phyloP scores from a whole-genome alignment of 2,329 filamentous ascomycete genomes.

The Claviceps sorghi region DNA sequence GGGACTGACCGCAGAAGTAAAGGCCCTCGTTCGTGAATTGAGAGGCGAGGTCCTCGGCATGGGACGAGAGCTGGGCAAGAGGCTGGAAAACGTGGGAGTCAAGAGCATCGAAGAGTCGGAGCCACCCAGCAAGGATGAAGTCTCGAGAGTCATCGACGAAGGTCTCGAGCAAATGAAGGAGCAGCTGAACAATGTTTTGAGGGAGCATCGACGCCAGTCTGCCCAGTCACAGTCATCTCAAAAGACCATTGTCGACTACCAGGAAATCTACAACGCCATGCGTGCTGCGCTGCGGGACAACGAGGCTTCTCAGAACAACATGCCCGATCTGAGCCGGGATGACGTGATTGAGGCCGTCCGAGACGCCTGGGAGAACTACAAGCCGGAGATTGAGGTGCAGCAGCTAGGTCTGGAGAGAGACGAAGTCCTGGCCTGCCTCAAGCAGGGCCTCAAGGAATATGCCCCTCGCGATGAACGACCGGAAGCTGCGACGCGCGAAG shows the following conservation, averaged over 20 bases:
- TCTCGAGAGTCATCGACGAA: slow-evolving; percentile 64
- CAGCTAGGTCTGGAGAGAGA: slow-evolving; percentile 83
- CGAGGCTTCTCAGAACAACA: slow-evolving; percentile 26
- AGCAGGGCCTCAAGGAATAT: slow-evolving; percentile 72
- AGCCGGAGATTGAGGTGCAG: slow-evolving; percentile 81
- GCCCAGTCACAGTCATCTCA: slow-evolving; percentile 47
- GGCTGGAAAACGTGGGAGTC: slow-evolving; percentile 55
- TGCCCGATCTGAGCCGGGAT: slow-evolving; percentile 49
- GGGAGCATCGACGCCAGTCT: slow-evolving; percentile 58
- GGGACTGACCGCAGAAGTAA: slow-evolving; percentile 81
- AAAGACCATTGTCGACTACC: slow-evolving; percentile 52
- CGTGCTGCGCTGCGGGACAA: slow-evolving; percentile 57
- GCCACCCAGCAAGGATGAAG: slow-evolving; percentile 48
- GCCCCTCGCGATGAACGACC: slow-evolving; percentile 37
- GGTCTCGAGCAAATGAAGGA: slow-evolving; percentile 69
- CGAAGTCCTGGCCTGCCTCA: slow-evolving; percentile 74
- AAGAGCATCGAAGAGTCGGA: slow-evolving; percentile 32
- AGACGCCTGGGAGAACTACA: slow-evolving; percentile 88
- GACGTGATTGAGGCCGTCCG: slow-evolving; percentile 76
- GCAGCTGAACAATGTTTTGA: slow-evolving; percentile 67
- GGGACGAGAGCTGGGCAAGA: slow-evolving; percentile 78
- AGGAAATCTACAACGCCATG: slow-evolving; percentile 76
- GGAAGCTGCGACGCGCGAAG: slow-evolving; percentile 58
- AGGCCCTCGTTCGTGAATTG: slow-evolving; percentile 75
- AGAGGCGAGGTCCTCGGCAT: slow-evolving; percentile 87